Conservation (phyloP, 139 green algal species). For the Auxenochlorella protothecoides region DNA sequence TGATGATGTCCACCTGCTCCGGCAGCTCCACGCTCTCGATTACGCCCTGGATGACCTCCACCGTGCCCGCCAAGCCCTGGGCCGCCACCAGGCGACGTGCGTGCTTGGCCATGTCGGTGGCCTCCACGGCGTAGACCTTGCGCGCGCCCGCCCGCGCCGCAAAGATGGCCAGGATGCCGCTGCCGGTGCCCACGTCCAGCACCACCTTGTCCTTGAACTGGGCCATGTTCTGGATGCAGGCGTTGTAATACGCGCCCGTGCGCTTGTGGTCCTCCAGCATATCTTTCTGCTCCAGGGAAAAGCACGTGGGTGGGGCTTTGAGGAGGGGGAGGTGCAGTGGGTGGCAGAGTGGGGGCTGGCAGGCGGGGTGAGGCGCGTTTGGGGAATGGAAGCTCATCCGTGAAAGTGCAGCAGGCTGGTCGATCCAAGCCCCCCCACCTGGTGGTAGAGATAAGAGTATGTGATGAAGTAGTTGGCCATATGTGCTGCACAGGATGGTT, state of each 20-base stretch:
- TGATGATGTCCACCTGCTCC: constrained; percentile 98
- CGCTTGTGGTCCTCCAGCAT: constrained; percentile 97
- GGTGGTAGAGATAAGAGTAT: constrained; percentile 88
- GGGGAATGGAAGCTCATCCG: neutral
- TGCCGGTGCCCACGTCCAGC: constrained; percentile 91
- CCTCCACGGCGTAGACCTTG: constrained; percentile 92
- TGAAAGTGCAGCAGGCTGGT: neutral
- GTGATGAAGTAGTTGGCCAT: constrained; percentile 97
- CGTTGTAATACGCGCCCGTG: constrained; percentile 87
- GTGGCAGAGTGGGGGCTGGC: too few species aligned
- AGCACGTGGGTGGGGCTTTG: neutral
- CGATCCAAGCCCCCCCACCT: constrained; percentile 32
- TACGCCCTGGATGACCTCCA: constrained; percentile 91
- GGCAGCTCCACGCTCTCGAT: constrained; percentile 89
- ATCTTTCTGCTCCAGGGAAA: constrained; percentile 66
- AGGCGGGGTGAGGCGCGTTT: too few species aligned
- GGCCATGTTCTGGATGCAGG: constrained; percentile 50
- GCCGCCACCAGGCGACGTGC: constrained; percentile 64
- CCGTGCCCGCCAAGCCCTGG: constrained; percentile 65
- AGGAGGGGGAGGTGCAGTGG: too few species aligned
- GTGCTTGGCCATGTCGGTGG: constrained; percentile 81
- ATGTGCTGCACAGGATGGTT: neutral
- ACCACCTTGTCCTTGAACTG: constrained; percentile 73
- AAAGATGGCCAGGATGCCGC: constrained; percentile 95
- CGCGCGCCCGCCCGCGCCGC: constrained; percentile 72